Percentiles rank a stretch among this genome's conserved stretches.
Evolutionary conservation across 495 filamentous ascomycete genomes (phyloP).

Genomic region (Penicillium simplicissimum): DNA sequence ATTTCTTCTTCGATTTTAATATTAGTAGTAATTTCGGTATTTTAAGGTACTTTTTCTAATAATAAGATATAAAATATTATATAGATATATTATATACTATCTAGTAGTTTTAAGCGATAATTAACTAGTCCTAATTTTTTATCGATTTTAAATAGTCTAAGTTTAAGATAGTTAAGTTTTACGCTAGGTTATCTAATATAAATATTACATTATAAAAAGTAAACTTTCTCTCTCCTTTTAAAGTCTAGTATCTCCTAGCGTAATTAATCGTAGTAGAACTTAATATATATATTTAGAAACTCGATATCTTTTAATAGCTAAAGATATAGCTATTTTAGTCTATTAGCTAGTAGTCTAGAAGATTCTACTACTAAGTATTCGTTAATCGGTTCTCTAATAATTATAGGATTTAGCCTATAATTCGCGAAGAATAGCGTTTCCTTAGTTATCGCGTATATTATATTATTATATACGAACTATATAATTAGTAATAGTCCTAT

Average conservation of each 20-base stretch:
- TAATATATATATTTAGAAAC: not conserved
- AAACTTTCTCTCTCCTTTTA: slow-evolving; percentile 7
- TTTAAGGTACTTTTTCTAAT: slow-evolving; percentile 8
- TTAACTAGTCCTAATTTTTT: slow-evolving; percentile 15
- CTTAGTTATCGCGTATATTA: not conserved
- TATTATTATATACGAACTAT: not conserved
- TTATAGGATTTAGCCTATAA: slow-evolving; percentile 8
- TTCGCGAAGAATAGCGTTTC: slow-evolving; percentile 25
- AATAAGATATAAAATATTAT: slow-evolving; percentile 10
- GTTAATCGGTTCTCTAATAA: not conserved
- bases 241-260: not conserved
- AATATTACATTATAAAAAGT: slow-evolving; percentile 7
- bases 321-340: slow-evolving; percentile 1
- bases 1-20: slow-evolving; percentile 12
- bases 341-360: not conserved
- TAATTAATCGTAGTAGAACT: not conserved
- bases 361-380: not conserved
- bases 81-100: slow-evolving; percentile 8
- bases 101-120: slow-evolving; percentile 11
- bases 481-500: no score
- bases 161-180: slow-evolving; percentile 12
- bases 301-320: not conserved
- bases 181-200: slow-evolving; percentile 1
- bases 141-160: slow-evolving; percentile 12
- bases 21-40: slow-evolving; percentile 10